Evolutionary conservation across 2,329 filamentous ascomycete species (phyloP), one percentile per base, ranked within the genome.

Genomic region (Clonostachys rosea): DNA sequence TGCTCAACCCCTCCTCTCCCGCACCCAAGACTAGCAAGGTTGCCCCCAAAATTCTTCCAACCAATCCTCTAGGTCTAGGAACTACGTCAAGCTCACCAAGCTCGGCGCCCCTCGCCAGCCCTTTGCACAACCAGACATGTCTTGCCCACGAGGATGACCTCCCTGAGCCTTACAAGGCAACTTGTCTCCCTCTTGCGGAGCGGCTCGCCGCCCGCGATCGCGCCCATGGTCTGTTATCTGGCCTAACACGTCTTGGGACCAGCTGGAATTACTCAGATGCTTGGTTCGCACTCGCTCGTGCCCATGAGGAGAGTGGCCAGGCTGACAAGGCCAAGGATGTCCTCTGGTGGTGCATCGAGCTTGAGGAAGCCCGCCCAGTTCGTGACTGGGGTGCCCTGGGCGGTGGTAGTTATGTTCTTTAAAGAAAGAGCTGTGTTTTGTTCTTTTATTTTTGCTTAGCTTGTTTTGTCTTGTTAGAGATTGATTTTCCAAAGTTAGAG

Each of bases 311-410:
- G 61, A 88, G 89, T 48, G 88, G 87, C 1, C 89, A 96, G 69
- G 67, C 82, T 2, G 88, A 94, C 36, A 95, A 92, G 71, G 87
- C 94, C 13, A 95, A 91, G 69, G 87, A 94, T 56, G 90, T 91
- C 42, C 76, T 97, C 7, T 97, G 94, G 94, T 97, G 92, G 91
- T 95, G 91, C 57, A 88, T 99, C 12, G 91, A 96, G 67, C 74
- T 99, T 33, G 94, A 97, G 63, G 92, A 99, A 62, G 83, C 82
- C 8, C 83, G 81, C 53, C 89, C 86, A 0, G 79, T 96, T 43
- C 81, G 94, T 48, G 78, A 81, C 49, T 97, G 92, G 94, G 78
- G 74, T 33, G 84, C 79, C 54, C 76, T 90, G 30, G 84, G 80
- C 5, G 75, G 75, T 44, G 82, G 83, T 17, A 78, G 86, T 17